Evolutionary conservation across 78 protist genomes (phyloP).

Genomic region (Mantamonas sphyraenae): DNA sequence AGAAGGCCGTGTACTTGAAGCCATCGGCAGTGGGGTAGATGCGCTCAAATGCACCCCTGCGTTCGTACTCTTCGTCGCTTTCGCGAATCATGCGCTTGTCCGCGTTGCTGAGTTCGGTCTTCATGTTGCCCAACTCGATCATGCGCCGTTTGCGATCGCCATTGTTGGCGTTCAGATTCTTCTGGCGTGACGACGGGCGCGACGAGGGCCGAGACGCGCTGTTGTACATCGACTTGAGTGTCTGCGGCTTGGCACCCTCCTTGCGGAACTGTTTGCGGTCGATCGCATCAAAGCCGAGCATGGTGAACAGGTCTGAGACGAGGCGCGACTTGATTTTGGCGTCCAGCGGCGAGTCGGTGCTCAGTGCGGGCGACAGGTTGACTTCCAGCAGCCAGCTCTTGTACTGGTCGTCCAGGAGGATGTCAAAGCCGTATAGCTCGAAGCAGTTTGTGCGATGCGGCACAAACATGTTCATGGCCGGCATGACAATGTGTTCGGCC

Average conservation of each 20-base stretch:
- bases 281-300: conserved; percentile 4
- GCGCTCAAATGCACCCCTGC: background rate
- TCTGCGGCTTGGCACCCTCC: too few species aligned
- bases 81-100: background rate
- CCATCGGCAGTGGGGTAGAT: background rate
- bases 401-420: conserved; percentile 41
- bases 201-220: background rate
- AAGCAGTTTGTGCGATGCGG: conserved; percentile 19
- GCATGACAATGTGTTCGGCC: conserved; percentile 10
- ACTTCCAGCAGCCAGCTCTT: conserved; percentile 69
- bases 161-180: background rate
- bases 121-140: background rate
- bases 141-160: background rate
- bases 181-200: background rate
- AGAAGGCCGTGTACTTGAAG: background rate
- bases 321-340: background rate
- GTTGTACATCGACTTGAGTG: background rate
- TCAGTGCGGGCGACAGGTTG: conserved; percentile 56
- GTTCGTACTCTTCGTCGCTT: background rate
- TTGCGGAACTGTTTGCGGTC: conserved; percentile 1
- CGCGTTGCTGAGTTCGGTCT: background rate
- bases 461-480: background rate
- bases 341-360: conserved; percentile 28
- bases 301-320: conserved; percentile 18
- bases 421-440: conserved; percentile 62